Percentiles rank a stretch among this genome's conserved stretches.
phyloP scores from a whole-genome alignment of 2,329 filamentous ascomycete species.

The Penicillium oxalicum region DNA sequence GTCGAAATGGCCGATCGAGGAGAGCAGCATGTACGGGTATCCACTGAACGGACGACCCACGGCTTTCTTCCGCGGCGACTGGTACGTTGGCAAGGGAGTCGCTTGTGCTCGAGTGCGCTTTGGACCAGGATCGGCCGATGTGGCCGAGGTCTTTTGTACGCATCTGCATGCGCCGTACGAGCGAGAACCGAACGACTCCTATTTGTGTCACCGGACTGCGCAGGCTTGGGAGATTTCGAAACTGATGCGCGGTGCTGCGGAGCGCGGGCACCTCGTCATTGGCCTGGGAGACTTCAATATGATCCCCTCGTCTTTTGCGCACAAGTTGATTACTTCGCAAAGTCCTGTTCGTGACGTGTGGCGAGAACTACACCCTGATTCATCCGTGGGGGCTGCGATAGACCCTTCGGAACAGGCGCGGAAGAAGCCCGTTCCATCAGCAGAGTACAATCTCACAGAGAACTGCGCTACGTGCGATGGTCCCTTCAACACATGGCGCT shows the following conservation, averaged over 20 bases:
- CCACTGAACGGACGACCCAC: constrained; percentile 90
- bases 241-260: constrained; percentile 72
- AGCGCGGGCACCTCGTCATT: constrained; percentile 75
- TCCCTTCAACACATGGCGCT: constrained; percentile 87
- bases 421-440: constrained; percentile 63
- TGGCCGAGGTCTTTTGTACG: constrained; percentile 87
- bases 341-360: constrained; percentile 76
- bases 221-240: constrained; percentile 95
- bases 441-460: constrained; percentile 67
- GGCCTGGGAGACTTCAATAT: constrained; percentile 95
- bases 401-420: constrained; percentile 63
- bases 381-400: constrained; percentile 67
- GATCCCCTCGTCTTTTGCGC: constrained; percentile 77
- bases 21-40: constrained; percentile 79
- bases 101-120: constrained; percentile 74
- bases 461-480: constrained; percentile 88
- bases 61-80: constrained; percentile 90
- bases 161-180: constrained; percentile 90
- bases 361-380: constrained; percentile 76
- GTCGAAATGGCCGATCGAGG: constrained; percentile 85
- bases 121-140: constrained; percentile 57
- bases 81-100: constrained; percentile 93
- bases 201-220: constrained; percentile 81
- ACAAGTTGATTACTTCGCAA: constrained; percentile 73
- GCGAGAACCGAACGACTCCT: constrained; percentile 69